Evolutionary conservation across 116 monocot genomes (phyloP), one percentile per base, ranked within the genome.

Genomic region (Cymodocea nodosa): DNA sequence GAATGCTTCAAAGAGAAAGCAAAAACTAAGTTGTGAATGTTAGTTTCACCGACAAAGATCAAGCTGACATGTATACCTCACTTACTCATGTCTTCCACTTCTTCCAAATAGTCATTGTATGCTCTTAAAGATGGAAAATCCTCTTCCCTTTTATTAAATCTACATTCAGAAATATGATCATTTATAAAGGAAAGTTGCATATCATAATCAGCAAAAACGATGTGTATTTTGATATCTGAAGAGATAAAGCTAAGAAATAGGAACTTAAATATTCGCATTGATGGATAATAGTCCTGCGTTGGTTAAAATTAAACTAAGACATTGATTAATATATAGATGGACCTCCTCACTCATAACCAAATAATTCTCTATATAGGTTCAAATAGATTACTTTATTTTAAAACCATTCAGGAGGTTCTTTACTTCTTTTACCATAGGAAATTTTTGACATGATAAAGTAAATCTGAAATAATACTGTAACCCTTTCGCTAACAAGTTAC

Each of bases 31-130:
- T 22, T 18, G 56, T 59, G 17, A 73, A 64, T 6, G 51, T 8
- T 12, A 15, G 10, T 0, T 15, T 15, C 12, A 40, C 18, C 39
- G 59, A 49, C 3, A 23, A 65, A 51, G 34, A 63, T 15, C 14
- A 62, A 11, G 39, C 10, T 40, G 7, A 62, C 19, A 62, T 4
- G 63, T 30, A 52, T 20, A 25, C 34, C 13, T 40, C 74, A 79
- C 90, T 79, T 72, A 95, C 95, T 87, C 90, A 90, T 90, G 61
- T 95, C 95, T 63, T 95, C 95, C 25, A 95, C 87, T 76, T 95
- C 95, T 82, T 95, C 95, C 70, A 90, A 72, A 54, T 95, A 95
- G 71, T 95, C 95, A 78, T 95, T 95, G 74, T 87, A 90, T 5
- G 87, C 83, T 71, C 65, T 87, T 22, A 90, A 68, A 5, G 95